These are phyloP conservation scores for Blastocystis sp. DNA, from an alignment of 352 stramenopile species.

Conservation along the genomic window DNA sequence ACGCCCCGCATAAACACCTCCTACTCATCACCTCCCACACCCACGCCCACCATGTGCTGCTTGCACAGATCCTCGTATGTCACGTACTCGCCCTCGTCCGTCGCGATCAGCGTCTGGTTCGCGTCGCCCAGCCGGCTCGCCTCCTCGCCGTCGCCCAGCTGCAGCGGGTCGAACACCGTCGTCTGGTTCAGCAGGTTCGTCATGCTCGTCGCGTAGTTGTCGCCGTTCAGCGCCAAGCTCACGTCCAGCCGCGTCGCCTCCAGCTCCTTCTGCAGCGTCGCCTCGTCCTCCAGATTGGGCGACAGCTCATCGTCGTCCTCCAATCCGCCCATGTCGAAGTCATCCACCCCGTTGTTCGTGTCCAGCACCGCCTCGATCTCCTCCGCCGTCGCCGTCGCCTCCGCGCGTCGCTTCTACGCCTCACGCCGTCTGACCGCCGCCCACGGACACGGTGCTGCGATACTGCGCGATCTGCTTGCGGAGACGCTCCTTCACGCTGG, in stretches of 20 bases:
- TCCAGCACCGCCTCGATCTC: not conserved
- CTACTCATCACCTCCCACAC: not conserved
- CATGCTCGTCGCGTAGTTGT: constrained; percentile 25
- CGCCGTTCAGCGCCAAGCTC: not conserved
- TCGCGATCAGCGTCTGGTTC: constrained; percentile 32
- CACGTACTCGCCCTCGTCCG: constrained; percentile 12
- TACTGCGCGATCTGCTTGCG: constrained; percentile 17
- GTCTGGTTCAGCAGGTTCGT: constrained; percentile 19
- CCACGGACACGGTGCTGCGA: not conserved
- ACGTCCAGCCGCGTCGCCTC: constrained; percentile 48
- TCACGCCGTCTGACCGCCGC: not conserved
- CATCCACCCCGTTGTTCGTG: not conserved
- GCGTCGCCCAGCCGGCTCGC: not conserved
- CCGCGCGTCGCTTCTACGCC: not conserved
- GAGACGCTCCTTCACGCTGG: not conserved
- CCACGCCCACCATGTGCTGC: constrained; percentile 25
- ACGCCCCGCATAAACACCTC: constrained; percentile 34
- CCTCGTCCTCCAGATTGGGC: constrained; percentile 54
- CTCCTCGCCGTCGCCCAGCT: constrained; percentile 5
- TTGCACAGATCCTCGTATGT: constrained; percentile 44
- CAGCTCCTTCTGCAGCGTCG: not conserved
- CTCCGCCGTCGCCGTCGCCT: not conserved
- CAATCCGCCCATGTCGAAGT: not conserved
- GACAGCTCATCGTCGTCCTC: not conserved
- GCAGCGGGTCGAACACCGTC: constrained; percentile 32